Percentiles rank a stretch among this genome's conserved stretches.
Evolutionary conservation across 106 monocot genomes (phyloP).

Genomic region (Ottelia alismoides): DNA sequence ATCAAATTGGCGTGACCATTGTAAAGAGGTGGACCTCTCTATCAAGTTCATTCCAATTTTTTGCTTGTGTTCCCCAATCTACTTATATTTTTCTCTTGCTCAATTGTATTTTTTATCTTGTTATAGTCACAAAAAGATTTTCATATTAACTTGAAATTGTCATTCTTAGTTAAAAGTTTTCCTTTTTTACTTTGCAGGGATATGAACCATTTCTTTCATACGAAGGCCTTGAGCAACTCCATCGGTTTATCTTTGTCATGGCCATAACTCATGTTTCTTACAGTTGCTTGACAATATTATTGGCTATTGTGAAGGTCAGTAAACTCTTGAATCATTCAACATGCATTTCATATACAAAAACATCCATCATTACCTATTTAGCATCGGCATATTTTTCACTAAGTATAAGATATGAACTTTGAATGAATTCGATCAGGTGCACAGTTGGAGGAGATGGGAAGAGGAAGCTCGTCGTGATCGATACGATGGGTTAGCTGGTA

Average conservation of each 20-base stretch:
- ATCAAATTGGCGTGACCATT: conserved; percentile 11
- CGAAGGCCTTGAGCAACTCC: conserved; percentile 89
- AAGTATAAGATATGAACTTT: too few species aligned
- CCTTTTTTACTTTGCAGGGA: conserved; percentile 70
- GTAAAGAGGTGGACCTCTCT: conserved; percentile 71
- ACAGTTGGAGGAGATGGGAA: conserved; percentile 97
- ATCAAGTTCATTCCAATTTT: conserved; percentile 2
- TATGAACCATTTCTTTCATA: conserved; percentile 91
- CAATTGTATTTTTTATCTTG: too few species aligned
- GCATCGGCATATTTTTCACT: too few species aligned
- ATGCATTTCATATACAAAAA: too few species aligned
- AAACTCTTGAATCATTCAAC: background rate
- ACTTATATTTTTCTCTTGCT: background rate
- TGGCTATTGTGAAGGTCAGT: conserved; percentile 87
- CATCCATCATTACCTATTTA: too few species aligned
- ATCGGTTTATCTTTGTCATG: conserved; percentile 98
- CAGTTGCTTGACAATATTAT: conserved; percentile 91
- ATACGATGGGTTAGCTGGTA: conserved; percentile 56
- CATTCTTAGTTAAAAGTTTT: too few species aligned
- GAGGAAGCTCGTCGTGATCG: conserved; percentile 75
- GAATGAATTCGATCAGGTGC: conserved; percentile 44
- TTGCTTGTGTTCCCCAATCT: background rate
- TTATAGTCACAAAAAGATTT: too few species aligned
- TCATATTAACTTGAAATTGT: too few species aligned
- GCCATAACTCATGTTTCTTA: conserved; percentile 94